Base-by-base conservation (phyloP, 306 rosid genomes). In the Trifolium repens region DNA sequence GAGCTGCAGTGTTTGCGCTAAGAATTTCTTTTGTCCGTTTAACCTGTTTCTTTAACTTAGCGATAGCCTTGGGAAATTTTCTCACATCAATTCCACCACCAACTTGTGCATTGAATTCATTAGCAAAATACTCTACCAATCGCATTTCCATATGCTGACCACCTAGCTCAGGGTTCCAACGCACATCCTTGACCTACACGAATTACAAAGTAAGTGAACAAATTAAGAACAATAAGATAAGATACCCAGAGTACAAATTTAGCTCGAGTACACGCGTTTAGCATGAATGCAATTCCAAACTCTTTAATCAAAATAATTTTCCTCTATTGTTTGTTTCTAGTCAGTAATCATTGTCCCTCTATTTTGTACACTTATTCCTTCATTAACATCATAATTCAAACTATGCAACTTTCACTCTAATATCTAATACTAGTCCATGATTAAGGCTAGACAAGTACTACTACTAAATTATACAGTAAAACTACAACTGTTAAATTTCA, bases 11-110 rank as follows among this genome's bases (percentile, higher is more conserved):
- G 82, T 94, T 94, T 39, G 99, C 99, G 43, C 99, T 94, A 30
- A 94, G 90, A 80, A 94, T 94, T 89, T 94, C 99, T 83, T 94
- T 94, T 53, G 97, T 91, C 37, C 99, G 88, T 65, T 94, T 94
- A 66, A 94, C 99, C 87, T 94, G 97, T 75, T 94, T 94, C 96
- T 92, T 94, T 84, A 94, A 83, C 76, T 94, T 94, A 63, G 97
- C 99, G 96, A 94, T 94, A 35, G 96, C 96, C 88, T 94, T 94
- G 22, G 97, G 91, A 65, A 88, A 87, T 39, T 73, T 90, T 46
- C 99, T 89, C 73, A 94, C 96, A 80, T 94, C 99, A 70, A 92
- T 72, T 67, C 93, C 96, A 55, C 83, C 85, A 42, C 96, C 99
- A 78, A 88, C 89, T 85, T 94, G 93, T 79, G 86, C 84, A 77